Evolutionary conservation across 2,329 filamentous ascomycete species (phyloP), one percentile per base, ranked within the genome.

Genomic region (Cercospora zeae-maydis): DNA sequence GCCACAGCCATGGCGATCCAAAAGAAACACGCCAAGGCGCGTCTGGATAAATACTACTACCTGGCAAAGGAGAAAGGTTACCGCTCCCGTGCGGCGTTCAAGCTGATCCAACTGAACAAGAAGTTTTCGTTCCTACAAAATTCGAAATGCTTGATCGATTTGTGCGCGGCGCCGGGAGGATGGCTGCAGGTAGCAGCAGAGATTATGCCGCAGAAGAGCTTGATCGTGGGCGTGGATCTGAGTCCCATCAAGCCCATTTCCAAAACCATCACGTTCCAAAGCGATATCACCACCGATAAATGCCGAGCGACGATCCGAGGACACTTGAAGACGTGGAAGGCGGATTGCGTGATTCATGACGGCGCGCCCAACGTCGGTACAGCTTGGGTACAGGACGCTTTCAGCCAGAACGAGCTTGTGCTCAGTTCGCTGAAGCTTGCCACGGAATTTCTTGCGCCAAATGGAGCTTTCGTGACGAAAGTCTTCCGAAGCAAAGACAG

Each of bases 31-130:
- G 93, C 92, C 80, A 98, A 98, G 82, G 93, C 93, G 78, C 93
- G 93, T 86, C 84, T 97, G 74, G 95, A 99, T 80, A 97, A 98
- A 80, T 98, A 93, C 91, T 99, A 98, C 80, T 93, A 93, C 76
- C 88, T 98, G 73, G 95, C 95, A 66, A 99, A 99, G 79, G 95
- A 99, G 78, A 98, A 97, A 79, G 95, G 95, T 66, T 99, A 97
- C 76, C 85, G 95, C 73, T 93, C 95, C 66, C 86, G 95, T 84
- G 93, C 95, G 71, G 93, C 95, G 61, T 98, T 98, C 85, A 99
- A 99, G 81, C 81, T 99, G 71, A 93, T 99, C 70, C 93, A 99
- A 78, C 82, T 99, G 72, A 99, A 99, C 82, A 97, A 98, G 80
- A 98, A 97, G 77, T 99, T 96, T 89, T 91, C 92, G 70, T 99